Base-by-base conservation (phyloP, 2,329 filamentous ascomycete species). In the Pseudogymnoascus sp. region DNA sequence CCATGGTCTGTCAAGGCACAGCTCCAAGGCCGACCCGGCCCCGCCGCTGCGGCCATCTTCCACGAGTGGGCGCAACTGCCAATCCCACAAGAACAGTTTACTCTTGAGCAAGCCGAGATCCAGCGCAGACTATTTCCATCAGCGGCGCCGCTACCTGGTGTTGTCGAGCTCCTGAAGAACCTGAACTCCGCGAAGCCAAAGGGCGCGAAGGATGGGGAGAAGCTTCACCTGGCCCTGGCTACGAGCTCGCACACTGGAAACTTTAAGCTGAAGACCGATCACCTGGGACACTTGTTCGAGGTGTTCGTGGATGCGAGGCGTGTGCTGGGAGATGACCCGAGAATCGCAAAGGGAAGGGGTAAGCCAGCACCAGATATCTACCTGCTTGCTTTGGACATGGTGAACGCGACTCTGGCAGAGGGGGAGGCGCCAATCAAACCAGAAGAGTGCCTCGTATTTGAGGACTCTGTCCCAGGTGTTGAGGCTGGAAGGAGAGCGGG, bases 341-440 rank as follows among this genome's bases (percentile, higher is more conserved):
- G 95, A 61, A 90, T 99, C 69, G 79, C 83, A 0, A 77, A 82
- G 3, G 93, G 93, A 0, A 80, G 92, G n/a, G 95, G 95, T 11
- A 99, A 99, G 77, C 95, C 95, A 0, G 83, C 93, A 34, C 95
- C 93, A 0, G 93, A 99, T 77, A 99, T 99, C 69, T 98, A 96
- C 76, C 78, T 96, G 7, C 80, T 98, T 0, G 93, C 95, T 0
- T 79, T 99, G 63, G 81, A 90, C 76, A 90, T 87, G 3, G 88
- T 99, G 74, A 99, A 99, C 76, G 84, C 85, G 48, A 85, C 85
- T 14, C 79, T 96, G 6, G 78, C 80, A 0, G 77, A 81, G 3
- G 85, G 85, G 41, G 86, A 89, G 62, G 78, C 82, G 68, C 78
- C 83, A 65, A 88, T 99, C 67, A 80, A 74, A 63, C 92, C 92